Evolutionary conservation across 345 rosid species (phyloP), one percentile per base, ranked within the genome.

Genomic region (Gossypium australe): DNA sequence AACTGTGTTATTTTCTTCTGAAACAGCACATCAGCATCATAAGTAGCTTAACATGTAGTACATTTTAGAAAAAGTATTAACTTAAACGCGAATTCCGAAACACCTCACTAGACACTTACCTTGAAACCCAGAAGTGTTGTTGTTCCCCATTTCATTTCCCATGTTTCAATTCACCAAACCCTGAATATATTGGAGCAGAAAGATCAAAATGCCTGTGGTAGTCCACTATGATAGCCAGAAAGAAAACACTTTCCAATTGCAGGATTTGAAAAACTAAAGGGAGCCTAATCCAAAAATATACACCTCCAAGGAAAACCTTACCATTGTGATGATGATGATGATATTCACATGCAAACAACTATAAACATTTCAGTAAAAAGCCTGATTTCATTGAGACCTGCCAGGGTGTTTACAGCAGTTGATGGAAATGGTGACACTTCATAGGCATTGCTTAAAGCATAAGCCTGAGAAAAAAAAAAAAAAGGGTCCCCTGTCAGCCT

Each of bases 121-220:
- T 78, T 51, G 79, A 65, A 88, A 75, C 29, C 80, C 84, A 41
- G 88, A 82, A 13, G 91, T 77, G 83, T 85, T 88, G 62, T 65
- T 86, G 85, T 88, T 88, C 22, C 92, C 89, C 92, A 86, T 86
- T 81, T 88, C 92, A 79, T 80, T 85, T 63, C 87, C 86, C 92
- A 88, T 85, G 66, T 29, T 47, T 84, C 82, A 88, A 65, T 53
- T 55, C 73, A 61, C 62, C 43, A 62, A 71, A 72, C 69, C 85
- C 89, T 86, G 83, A 74, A 80, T 79, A 85, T 79, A 80, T 82
- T 71, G 65, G 62, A 60, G 24, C 74, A 48, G 41, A 51, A 67
- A 75, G 67, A 81, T 74, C 22, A 64, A 52, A 77, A 8, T 16
- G 43, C 70, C 53, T 55, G 51, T 11, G 55, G 61, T 4, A 48